Percentiles rank a stretch among this genome's conserved stretches.
Conservation (phyloP, 345 rosid species). For the Salix udensis region DNA sequence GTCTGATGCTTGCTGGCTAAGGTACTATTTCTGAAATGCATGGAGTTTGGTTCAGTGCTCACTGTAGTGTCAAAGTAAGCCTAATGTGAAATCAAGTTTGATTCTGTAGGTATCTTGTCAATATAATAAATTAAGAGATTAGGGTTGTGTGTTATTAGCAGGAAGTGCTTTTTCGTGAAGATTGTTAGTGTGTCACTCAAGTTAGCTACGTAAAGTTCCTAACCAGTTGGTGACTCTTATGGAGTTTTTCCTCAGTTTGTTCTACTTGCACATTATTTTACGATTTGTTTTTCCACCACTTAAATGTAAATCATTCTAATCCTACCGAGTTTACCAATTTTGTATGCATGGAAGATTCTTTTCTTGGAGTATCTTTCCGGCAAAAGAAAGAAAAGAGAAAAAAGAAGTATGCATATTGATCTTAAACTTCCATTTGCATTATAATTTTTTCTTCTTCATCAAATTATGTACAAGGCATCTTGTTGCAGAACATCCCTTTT, state of each 20-base stretch:
- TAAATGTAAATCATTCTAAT: neutral
- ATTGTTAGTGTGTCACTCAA: neutral
- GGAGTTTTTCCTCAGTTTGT: neutral
- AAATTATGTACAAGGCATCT: neutral
- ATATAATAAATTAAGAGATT: neutral
- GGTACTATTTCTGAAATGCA: neutral
- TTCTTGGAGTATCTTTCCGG: neutral
- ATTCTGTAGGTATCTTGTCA: neutral
- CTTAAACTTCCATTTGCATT: neutral
- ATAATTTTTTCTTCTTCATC: neutral
- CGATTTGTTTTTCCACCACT: neutral
- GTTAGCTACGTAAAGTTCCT: neutral
- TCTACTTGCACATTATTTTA: neutral
- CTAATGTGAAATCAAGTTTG: neutral
- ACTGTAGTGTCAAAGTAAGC: neutral
- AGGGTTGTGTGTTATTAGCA: neutral
- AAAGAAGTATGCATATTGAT: neutral
- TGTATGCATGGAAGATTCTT: neutral
- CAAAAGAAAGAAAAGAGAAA: neutral
- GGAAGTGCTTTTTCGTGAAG: neutral
- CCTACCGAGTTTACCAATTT: neutral
- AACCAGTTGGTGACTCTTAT: too few species aligned
- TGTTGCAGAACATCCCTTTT: neutral
- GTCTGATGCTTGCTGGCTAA: neutral
- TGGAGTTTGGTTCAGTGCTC: neutral